Evolutionary conservation across 352 stramenopile species (phyloP), one percentile per base, ranked within the genome.

Genomic region (Phytophthora fragariaefolia): DNA sequence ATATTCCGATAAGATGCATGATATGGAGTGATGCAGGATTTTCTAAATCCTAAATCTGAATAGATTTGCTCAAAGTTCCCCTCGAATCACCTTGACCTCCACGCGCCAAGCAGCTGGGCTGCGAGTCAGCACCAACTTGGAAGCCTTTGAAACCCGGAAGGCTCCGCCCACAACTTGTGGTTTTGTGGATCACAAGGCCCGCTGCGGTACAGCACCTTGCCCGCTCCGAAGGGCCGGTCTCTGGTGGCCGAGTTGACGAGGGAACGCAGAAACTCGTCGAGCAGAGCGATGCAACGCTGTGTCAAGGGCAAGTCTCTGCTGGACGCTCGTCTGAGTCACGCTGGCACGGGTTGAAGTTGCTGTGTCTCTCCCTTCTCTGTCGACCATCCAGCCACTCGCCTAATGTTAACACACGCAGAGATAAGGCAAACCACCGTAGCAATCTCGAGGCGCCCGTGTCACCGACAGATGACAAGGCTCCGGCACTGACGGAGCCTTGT

Each of bases 371-470:
- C 32, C 23, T 55, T 49, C 47, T 55, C 47, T 54, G 48, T 36
- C 46, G 24, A 36, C 23, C 46, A 38, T 23, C 17, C 18, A 20
- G 38, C 27, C 46, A 26, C 43, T 47, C 40, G 40, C 55, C 43
- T 20, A 40, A 50, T 52, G 55, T 63, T 63, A 63, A 54, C 55
- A 63, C 55, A 58, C 18, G n/a, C 30, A 47, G 50, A 46, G 43
- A 56, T 56, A n/a, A 56, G 30, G 28, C 48, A 42, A 22, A 49
- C 4, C n/a, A 49, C 18, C 26, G 47, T 27, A 54, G 47, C 47
- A 24, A 54, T 54, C 26, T 54, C 18, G 18, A 28, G n/a, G 42
- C 42, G 42, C 4, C 42, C n/a, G 42, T n/a, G n/a, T n/a, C 30
- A 36, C 30, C 30, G 30, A 36, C 6, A 6, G 7, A 5, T 6